Evolutionary conservation across 2,329 filamentous ascomycete genomes (phyloP), one percentile per base, ranked within the genome.

Genomic region (Exophiala aquamarina): DNA sequence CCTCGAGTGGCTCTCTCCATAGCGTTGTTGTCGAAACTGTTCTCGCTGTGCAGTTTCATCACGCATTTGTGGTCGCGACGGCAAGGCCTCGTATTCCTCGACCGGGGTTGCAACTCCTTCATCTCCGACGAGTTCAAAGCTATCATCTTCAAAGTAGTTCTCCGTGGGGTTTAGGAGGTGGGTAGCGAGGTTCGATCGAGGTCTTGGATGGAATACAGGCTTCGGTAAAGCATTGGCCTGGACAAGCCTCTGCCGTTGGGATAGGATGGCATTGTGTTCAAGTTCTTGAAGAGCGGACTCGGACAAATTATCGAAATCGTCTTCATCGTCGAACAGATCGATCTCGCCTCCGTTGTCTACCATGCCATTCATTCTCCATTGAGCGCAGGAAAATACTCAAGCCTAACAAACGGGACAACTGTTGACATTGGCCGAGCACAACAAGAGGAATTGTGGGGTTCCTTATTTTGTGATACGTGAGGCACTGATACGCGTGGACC

Each of bases 301-400:
- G 35, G 70, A 67, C 43, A 75, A 62, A 47, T 66, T 66, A 49
- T 73, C 72, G 57, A 72, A 68, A 52, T 66, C 66, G 52, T 73
- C 69, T 55, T 73, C 71, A 47, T 70, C 73, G 44, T 58, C 57
- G 39, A 54, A 59, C 61, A 73, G 73, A 58, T 67, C 67, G 48
- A 72, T 70, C 61, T 73, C 69, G 59, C 71, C 70, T 62, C 66
- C 67, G 60, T 67, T 66, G 54, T 62, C 62, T 64, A 71, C 71
- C 71, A 73, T 73, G 61, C 67, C 69, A 68, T 63, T 57, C 54
- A 59, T 57, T 47, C 54, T 52, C 54, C 54, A 57, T 58, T 17
- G 42, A 44, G 21, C 32, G 51, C 26, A 19, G 38, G 26, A 36
- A 6, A 26, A 11, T 6, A 26, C 11, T 6, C 6, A 26, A 11